These are phyloP conservation scores for Trichoderma afroharzianum DNA, from an alignment of 2,329 filamentous ascomycete species.

Conservation along the genomic window DNA sequence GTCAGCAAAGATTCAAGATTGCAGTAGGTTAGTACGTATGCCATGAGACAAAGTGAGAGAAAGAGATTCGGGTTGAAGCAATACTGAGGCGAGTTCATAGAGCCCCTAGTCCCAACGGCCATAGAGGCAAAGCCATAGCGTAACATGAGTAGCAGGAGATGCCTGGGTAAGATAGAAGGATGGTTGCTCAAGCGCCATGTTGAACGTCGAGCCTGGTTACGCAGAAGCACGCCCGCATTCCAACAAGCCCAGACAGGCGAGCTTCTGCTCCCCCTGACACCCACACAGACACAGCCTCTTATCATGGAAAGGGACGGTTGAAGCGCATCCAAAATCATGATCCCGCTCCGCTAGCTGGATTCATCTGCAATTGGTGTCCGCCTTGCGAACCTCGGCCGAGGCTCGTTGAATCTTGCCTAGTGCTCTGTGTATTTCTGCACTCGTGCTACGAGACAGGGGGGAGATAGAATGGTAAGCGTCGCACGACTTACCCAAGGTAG, in stretches of 20 bases:
- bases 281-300: not conserved
- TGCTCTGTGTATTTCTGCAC: not conserved
- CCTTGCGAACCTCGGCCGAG: not conserved
- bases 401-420: not conserved
- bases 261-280: not conserved
- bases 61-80: not conserved
- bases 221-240: not conserved
- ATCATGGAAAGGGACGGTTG: not conserved
- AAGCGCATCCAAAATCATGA: not conserved
- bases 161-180: not conserved
- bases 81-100: not conserved
- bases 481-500: not conserved
- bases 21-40: not conserved
- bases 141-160: not conserved
- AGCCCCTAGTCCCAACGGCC: not conserved
- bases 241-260: not conserved
- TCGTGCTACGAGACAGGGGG: not conserved
- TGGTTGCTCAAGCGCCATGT: not conserved
- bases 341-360: not conserved
- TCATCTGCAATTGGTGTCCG: not conserved
- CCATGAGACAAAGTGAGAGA: not conserved
- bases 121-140: not conserved
- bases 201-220: not conserved
- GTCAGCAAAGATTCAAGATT: not conserved
- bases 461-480: not conserved